Conservation (phyloP, 2,329 filamentous ascomycete species). For the Aspergillus vadensis region DNA sequence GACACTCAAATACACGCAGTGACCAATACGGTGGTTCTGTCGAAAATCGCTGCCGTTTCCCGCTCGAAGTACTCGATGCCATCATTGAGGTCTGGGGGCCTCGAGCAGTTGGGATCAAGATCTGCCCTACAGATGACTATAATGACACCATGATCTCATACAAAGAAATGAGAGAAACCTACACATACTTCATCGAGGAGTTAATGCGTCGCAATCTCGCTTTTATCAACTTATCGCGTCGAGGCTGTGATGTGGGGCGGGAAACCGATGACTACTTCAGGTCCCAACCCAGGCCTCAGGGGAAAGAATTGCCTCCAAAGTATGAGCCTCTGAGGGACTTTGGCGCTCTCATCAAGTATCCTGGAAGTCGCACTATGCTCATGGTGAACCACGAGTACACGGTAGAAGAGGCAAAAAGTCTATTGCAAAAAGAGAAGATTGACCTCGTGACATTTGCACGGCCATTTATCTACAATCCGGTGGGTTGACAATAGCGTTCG, state of each 20-base stretch:
- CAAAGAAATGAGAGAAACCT: conserved; percentile 18
- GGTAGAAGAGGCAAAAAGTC: conserved; percentile 21
- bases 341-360: conserved; percentile 29
- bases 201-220: conserved; percentile 12
- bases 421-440: too few species aligned
- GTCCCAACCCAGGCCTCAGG: background rate
- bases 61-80: conserved; percentile 34
- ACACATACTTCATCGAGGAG: background rate
- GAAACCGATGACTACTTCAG: conserved; percentile 7
- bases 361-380: conserved; percentile 26
- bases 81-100: conserved; percentile 28
- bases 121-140: conserved; percentile 32
- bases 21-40: conserved; percentile 37
- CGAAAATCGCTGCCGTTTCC: conserved; percentile 35
- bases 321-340: conserved; percentile 28
- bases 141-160: conserved; percentile 22
- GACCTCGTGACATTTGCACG: too few species aligned
- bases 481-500: too few species aligned
- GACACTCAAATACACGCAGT: conserved; percentile 26
- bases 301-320: conserved; percentile 14
- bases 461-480: too few species aligned
- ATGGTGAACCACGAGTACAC: conserved; percentile 31
- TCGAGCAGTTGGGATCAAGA: conserved; percentile 27
- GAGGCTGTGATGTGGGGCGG: conserved; percentile 11
- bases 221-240: conserved; percentile 18